A percentile compares a stretch with the other conserved stretches of the same genome.
Conservation (phyloP, 139 green algal species). For the Parachlorella kessleri region DNA sequence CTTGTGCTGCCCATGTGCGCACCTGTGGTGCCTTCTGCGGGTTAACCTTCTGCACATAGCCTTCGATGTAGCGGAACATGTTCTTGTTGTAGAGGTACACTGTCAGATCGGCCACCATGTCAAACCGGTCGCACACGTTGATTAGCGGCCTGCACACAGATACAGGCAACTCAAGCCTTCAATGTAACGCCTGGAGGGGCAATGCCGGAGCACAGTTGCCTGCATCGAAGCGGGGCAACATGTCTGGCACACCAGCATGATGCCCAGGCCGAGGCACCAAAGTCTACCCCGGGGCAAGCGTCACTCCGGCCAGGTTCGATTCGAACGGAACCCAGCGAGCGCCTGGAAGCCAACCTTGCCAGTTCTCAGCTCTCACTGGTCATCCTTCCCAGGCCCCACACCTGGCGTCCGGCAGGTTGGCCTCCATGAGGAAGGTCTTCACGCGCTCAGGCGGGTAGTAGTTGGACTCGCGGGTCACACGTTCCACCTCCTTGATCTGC, state of each 20-base stretch:
- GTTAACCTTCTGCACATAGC: slow-evolving; percentile 98
- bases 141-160: slow-evolving; percentile 80
- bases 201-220: too few species aligned
- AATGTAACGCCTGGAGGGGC: too few species aligned
- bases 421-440: slow-evolving; percentile 99
- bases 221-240: too few species aligned
- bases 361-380: too few species aligned
- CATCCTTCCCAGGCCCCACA: too few species aligned
- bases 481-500: slow-evolving; percentile 95
- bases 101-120: slow-evolving; percentile 96
- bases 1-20: too few species aligned
- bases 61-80: slow-evolving; percentile 98
- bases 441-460: slow-evolving; percentile 92
- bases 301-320: too few species aligned
- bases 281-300: too few species aligned
- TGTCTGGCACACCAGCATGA: too few species aligned
- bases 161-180: neutral
- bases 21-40: slow-evolving; percentile 48
- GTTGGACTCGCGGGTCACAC: slow-evolving; percentile 91
- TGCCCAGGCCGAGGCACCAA: too few species aligned
- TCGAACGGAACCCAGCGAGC: too few species aligned
- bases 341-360: too few species aligned
- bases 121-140: slow-evolving; percentile 99
- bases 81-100: slow-evolving; percentile 92
- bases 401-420: slow-evolving; percentile 95